Conservation (phyloP, 768 basidiomycete species). For the Ramaria sp. region DNA sequence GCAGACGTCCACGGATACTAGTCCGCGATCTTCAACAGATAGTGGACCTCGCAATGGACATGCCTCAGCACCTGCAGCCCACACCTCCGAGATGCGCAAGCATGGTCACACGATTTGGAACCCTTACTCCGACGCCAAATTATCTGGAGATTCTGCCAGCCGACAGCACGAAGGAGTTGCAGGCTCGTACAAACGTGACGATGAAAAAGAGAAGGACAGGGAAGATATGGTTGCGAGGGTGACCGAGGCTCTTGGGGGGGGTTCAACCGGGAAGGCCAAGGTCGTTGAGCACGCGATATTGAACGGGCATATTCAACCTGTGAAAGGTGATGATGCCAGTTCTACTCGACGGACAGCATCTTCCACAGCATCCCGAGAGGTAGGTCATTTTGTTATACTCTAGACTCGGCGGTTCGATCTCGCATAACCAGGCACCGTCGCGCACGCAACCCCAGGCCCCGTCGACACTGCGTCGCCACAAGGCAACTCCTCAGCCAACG, state of each 20-base stretch:
- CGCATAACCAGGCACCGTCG: not conserved
- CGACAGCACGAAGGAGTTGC: not conserved
- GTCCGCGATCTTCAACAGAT: constrained; percentile 6
- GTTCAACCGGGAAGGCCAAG: not conserved
- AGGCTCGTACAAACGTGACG: not conserved
- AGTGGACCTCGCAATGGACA: not conserved
- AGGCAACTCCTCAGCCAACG: not conserved
- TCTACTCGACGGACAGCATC: not conserved
- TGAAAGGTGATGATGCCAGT: constrained; percentile 1
- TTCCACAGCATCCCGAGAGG: constrained; percentile 3
- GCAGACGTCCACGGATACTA: constrained; percentile 1
- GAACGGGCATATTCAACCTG: not conserved
- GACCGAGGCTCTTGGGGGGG: constrained; percentile 2
- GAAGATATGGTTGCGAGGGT: constrained; percentile 9
- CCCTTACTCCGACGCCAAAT: not conserved
- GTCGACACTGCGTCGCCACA: not conserved
- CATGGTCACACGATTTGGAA: constrained; percentile 1
- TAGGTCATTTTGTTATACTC: not conserved
- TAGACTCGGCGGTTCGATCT: not conserved
- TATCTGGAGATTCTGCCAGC: not conserved
- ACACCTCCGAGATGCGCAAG: not conserved
- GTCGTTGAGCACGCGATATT: not conserved
- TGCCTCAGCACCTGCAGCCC: not conserved
- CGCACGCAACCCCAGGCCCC: not conserved
- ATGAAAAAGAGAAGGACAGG: constrained; percentile 2